phyloP scores from a whole-genome alignment of 805 yeast species.

The Yarrowia sp. region DNA sequence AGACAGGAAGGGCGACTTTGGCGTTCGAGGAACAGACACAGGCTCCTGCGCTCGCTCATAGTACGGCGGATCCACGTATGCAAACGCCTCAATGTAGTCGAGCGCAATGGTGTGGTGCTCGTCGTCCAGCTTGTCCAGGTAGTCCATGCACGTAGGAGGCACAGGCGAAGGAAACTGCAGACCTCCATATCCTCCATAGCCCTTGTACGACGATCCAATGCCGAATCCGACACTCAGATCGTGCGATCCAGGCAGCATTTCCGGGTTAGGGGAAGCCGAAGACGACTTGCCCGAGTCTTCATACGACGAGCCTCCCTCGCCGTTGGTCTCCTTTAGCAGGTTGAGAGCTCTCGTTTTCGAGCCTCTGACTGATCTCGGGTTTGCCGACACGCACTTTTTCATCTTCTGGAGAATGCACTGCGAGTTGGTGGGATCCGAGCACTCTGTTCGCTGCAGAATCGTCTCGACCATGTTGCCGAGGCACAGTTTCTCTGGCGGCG shows the following conservation, averaged over 20 bases:
- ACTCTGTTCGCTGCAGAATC: constrained; percentile 35
- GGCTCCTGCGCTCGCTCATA: constrained; percentile 9
- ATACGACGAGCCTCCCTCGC: constrained; percentile 23
- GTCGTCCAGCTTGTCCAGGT: neutral
- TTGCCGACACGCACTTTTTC: constrained; percentile 31
- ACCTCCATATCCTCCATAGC: constrained; percentile 24
- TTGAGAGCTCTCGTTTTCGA: constrained; percentile 22
- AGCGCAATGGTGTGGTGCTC: constrained; percentile 8
- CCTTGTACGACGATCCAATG: constrained; percentile 15
- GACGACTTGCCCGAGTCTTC: constrained; percentile 6
- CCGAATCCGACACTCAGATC: constrained; percentile 4
- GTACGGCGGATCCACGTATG: constrained; percentile 11
- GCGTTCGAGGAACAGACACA: neutral
- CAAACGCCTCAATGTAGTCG: constrained; percentile 12
- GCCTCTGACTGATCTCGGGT: constrained; percentile 20
- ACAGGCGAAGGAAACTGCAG: constrained; percentile 20
- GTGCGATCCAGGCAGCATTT: neutral
- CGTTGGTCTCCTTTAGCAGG: constrained; percentile 15
- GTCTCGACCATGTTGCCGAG: constrained; percentile 30
- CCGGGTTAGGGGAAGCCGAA: constrained; percentile 12
- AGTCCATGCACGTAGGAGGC: constrained; percentile 22
- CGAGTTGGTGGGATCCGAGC: constrained; percentile 34
- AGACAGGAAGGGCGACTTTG: constrained; percentile 8
- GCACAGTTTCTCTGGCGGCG: constrained; percentile 31
- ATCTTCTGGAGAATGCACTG: constrained; percentile 34